Conservation (phyloP, 2,329 filamentous ascomycete species). For the Neocucurbitaria cava region DNA sequence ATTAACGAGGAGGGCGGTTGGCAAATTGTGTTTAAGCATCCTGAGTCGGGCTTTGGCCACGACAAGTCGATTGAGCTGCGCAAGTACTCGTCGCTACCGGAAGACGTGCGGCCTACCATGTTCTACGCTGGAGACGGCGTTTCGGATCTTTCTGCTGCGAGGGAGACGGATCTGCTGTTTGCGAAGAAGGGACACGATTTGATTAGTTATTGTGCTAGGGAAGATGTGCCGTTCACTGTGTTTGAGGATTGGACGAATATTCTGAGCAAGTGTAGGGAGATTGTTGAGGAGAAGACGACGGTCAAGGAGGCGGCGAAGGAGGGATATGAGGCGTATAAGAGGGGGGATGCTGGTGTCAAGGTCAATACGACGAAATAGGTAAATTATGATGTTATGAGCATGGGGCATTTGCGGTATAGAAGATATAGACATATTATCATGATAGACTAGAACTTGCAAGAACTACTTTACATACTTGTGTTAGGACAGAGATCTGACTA, state of each 20-base stretch:
- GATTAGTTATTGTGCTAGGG: slow-evolving; percentile 82
- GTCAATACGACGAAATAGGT: slow-evolving; percentile 25
- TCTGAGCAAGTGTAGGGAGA: slow-evolving; percentile 75
- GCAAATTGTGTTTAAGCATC: slow-evolving; percentile 85
- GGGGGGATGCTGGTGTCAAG: slow-evolving; percentile 50
- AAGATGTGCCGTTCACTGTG: slow-evolving; percentile 85
- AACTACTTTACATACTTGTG: background rate
- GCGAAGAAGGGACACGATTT: slow-evolving; percentile 92
- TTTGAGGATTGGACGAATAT: slow-evolving; percentile 88
- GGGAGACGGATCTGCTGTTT: slow-evolving; percentile 91
- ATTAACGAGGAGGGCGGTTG: slow-evolving; percentile 85
- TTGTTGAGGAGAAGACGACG: slow-evolving; percentile 72
- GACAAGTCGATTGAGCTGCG: slow-evolving; percentile 94
- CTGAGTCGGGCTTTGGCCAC: slow-evolving; percentile 86
- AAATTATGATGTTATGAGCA: background rate
- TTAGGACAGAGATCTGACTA: background rate
- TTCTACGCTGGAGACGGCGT: slow-evolving; percentile 79
- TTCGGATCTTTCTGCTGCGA: slow-evolving; percentile 67
- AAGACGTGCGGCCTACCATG: slow-evolving; percentile 74
- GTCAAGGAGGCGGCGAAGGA: slow-evolving; percentile 72
- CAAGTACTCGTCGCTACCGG: slow-evolving; percentile 79
- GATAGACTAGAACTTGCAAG: slow-evolving; percentile 19
- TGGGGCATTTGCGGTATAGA: slow-evolving; percentile 9
- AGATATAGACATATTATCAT: slow-evolving; percentile 16
- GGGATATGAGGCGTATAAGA: slow-evolving; percentile 56